Base-by-base conservation (phyloP, 495 filamentous ascomycete genomes). In the Usnea hakonensis region DNA sequence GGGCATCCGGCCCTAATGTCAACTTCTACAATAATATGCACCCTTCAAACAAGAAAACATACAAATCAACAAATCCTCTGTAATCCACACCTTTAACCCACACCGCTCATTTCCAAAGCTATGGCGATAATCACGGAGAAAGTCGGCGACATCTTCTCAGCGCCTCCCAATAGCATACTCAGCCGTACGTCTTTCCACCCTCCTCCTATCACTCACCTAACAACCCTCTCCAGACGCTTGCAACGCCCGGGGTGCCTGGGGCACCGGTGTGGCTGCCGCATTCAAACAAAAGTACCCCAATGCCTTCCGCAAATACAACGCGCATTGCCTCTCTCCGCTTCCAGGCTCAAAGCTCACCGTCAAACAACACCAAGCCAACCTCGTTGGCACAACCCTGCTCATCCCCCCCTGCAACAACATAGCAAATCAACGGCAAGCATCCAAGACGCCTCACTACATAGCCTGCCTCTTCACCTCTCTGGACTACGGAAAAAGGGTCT, bases 401-500 rank as follows among this genome's bases (percentile, higher is more conserved):
- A 81, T 82, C 23, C 71, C 75, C 11, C 77, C 78, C 73, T 52
- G 67, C 65, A 43, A 52, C n/a, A n/a, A n/a, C n/a, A n/a, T n/a
- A n/a, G n/a, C 63, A 26, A 33, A 33, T 26, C n/a, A 30, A 16
- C 30, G 16, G 11, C 21, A 56, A 8, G 4, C 40, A 52, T 17
- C 10, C 37, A 53, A 57, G 52, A 38, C n/a, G 9, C 46, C 32
- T 14, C 77, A 79, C 38, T 82, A 78, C 77, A 73, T 82, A 10
- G 69, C 79, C 16, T 82, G 79, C 53, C 70, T 82, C 0, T 81
- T 82, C 44, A 81, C 77, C 0, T 78, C 75, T 0, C 21, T 52
- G 0, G 63, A 64, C 0, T 78, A 72, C 58, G 78, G 79, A 1
- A 58, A 58, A 0, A 62, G 35, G 7, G 58, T 58, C 0, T 54